Percentiles rank a stretch among this genome's conserved stretches.
Evolutionary conservation across 805 yeast genomes (phyloP).

Genomic region (Candida nemodendra): DNA sequence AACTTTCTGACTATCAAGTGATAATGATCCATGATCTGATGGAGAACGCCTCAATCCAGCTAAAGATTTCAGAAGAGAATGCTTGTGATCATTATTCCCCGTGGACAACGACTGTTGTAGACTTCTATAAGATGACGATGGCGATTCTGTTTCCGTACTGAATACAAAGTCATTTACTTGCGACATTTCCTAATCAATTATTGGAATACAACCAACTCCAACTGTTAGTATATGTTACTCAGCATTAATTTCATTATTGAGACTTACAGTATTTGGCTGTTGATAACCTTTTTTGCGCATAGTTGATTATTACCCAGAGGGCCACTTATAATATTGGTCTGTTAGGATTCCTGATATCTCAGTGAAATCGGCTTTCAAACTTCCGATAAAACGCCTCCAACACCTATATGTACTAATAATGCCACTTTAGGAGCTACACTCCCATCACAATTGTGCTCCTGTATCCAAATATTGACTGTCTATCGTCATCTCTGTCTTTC

Average conservation of each 20-base stretch:
- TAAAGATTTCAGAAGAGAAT: slow-evolving; percentile 28
- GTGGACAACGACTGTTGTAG: slow-evolving; percentile 14
- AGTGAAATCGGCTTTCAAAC: no score
- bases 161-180: slow-evolving; percentile 32
- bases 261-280: slow-evolving; percentile 31
- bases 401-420: no score
- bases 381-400: no score
- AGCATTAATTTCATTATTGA: not conserved
- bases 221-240: slow-evolving; percentile 1
- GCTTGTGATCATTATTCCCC: slow-evolving; percentile 4
- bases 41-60: slow-evolving; percentile 19
- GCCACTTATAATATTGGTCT: no score
- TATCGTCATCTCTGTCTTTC: no score
- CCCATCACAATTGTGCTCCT: no score
- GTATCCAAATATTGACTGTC: no score
- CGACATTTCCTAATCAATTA: slow-evolving; percentile 31
- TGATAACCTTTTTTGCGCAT: slow-evolving; percentile 36
- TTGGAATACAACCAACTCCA: no score
- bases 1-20: slow-evolving; percentile 30
- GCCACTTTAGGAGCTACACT: no score
- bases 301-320: no score
- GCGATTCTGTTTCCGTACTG: slow-evolving; percentile 17
- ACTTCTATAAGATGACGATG: slow-evolving; percentile 11
- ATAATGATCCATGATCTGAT: slow-evolving; percentile 10
- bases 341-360: no score